Conservation (phyloP, 2,329 filamentous ascomycete genomes). For the Alternaria brassicae region DNA sequence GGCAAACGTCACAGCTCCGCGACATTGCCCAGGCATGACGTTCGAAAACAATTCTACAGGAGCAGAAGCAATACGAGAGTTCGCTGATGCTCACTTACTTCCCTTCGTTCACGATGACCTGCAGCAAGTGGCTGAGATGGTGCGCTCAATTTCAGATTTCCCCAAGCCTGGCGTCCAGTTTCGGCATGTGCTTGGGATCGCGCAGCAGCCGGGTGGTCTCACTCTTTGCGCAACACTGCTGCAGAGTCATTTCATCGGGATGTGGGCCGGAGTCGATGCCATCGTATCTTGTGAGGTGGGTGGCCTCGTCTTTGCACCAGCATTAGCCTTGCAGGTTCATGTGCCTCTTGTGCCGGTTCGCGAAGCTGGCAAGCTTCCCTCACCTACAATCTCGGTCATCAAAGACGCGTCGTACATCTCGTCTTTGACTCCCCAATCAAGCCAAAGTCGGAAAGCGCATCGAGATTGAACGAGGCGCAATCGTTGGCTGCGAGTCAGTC, state of each 20-base stretch:
- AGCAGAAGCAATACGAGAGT: conserved; percentile 47
- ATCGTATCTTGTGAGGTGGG: conserved; percentile 65
- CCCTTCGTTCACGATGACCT: conserved; percentile 59
- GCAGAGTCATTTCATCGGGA: conserved; percentile 53
- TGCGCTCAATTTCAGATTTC: conserved; percentile 58
- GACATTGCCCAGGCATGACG: conserved; percentile 53
- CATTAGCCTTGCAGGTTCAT: conserved; percentile 54
- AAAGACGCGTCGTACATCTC: conserved; percentile 64
- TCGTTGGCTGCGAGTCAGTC: conserved; percentile 54
- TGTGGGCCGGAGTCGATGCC: conserved; percentile 57
- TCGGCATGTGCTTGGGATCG: conserved; percentile 65
- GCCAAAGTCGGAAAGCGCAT: conserved; percentile 48
- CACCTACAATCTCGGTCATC: conserved; percentile 59
- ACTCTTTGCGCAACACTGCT: conserved; percentile 61
- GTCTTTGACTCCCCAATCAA: conserved; percentile 41
- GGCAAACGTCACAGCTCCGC: conserved; percentile 10
- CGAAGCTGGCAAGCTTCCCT: conserved; percentile 65
- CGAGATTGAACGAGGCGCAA: conserved; percentile 58
- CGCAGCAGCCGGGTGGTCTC: conserved; percentile 61
- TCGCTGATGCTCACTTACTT: conserved; percentile 55
- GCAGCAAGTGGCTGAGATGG: conserved; percentile 59
- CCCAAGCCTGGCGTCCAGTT: conserved; percentile 62
- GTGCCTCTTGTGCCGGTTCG: conserved; percentile 61
- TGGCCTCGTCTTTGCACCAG: conserved; percentile 63
- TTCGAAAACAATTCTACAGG: conserved; percentile 62